These are phyloP conservation scores for Fraxinus pennsylvanica DNA, from an alignment of 257 asterid species.

Conservation along the genomic window DNA sequence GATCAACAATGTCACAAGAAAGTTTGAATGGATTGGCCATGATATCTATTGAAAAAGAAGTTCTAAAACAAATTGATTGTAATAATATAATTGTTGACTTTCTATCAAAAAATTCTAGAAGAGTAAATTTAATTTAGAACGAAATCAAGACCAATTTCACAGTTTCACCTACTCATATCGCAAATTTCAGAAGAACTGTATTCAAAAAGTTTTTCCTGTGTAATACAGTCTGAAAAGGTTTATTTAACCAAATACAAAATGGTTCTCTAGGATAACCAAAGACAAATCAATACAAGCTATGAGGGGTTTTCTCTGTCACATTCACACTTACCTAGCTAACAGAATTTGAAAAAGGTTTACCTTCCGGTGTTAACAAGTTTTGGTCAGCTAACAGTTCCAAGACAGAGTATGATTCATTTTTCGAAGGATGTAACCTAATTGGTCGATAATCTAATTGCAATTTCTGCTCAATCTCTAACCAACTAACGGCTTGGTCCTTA, in stretches of 20 bases:
- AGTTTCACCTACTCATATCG: no score
- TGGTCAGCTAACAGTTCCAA: slow-evolving; percentile 44
- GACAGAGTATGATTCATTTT: slow-evolving; percentile 27
- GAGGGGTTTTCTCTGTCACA: background rate
- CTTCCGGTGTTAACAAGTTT: slow-evolving; percentile 17
- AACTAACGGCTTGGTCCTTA: slow-evolving; percentile 46
- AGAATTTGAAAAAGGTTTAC: background rate
- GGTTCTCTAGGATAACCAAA: background rate
- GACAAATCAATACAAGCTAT: background rate
- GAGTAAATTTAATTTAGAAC: no score
- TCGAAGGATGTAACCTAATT: slow-evolving; percentile 25
- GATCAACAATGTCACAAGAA: no score
- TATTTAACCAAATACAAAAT: background rate
- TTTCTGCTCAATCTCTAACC: slow-evolving; percentile 58
- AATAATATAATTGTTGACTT: no score
- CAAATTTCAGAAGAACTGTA: no score
- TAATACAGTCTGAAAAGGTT: no score
- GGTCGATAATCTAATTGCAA: slow-evolving; percentile 31
- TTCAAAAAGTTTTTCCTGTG: no score
- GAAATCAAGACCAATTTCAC: no score
- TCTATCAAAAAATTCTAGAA: no score
- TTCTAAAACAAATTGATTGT: no score
- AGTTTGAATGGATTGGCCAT: no score
- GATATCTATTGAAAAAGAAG: no score
- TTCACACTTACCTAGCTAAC: background rate